Percentiles rank a stretch among this genome's conserved stretches.
These are phyloP conservation scores for Neckera pumila DNA, from an alignment of 225 moss, liverwort and hornwort species.

Conservation along the genomic window DNA sequence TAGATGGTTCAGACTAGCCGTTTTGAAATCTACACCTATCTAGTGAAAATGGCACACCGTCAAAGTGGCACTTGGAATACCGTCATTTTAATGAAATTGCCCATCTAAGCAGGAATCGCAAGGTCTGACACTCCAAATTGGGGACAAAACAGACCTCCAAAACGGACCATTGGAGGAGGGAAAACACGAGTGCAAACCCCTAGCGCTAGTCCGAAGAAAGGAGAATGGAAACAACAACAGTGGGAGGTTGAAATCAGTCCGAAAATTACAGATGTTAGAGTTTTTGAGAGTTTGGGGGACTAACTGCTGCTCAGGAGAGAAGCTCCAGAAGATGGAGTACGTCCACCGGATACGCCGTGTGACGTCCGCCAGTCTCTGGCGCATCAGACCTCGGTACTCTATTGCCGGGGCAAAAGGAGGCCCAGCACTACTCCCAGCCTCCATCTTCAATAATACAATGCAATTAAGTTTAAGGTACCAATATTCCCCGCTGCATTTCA, in stretches of 20 bases:
- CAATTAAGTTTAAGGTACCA: too few species aligned
- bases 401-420: neutral
- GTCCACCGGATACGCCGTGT: slow-evolving; percentile 59
- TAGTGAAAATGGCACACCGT: too few species aligned
- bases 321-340: slow-evolving; percentile 69
- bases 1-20: too few species aligned
- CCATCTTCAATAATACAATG: neutral
- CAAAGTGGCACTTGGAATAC: too few species aligned
- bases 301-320: slow-evolving; percentile 29
- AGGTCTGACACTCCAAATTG: neutral
- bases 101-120: too few species aligned
- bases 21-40: too few species aligned
- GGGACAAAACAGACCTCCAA: too few species aligned
- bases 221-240: neutral
- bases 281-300: neutral
- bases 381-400: neutral
- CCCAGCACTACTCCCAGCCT: neutral
- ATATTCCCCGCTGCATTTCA: neutral
- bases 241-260: neutral
- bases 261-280: neutral
- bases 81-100: too few species aligned
- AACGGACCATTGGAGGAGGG: too few species aligned
- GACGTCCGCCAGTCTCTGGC: slow-evolving; percentile 33
- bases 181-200: too few species aligned
- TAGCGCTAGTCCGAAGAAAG: neutral